These are phyloP conservation scores for Hypoxylon cercidicola DNA, from an alignment of 495 filamentous ascomycete species.

Conservation along the genomic window DNA sequence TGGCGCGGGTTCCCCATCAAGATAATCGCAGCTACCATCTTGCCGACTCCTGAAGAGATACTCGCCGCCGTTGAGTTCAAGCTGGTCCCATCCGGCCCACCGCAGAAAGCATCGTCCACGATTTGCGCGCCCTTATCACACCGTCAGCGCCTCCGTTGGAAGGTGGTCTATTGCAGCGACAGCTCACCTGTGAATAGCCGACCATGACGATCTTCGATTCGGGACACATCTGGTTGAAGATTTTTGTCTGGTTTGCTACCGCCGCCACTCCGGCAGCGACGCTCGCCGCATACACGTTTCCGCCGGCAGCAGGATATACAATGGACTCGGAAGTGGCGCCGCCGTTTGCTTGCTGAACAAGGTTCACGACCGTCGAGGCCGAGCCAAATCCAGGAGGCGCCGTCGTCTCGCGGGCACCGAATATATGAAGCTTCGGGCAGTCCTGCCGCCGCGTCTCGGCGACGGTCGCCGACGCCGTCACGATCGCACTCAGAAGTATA, in stretches of 20 bases:
- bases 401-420: constrained; percentile 71
- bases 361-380: constrained; percentile 60
- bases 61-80: constrained; percentile 58
- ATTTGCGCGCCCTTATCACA: constrained; percentile 65
- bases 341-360: constrained; percentile 57
- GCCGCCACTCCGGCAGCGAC: constrained; percentile 60
- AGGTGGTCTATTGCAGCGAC: no score
- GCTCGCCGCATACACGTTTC: constrained; percentile 59
- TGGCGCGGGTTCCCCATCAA: constrained; percentile 69
- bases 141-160: not conserved
- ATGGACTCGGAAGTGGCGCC: constrained; percentile 66
- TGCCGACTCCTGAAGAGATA: constrained; percentile 55
- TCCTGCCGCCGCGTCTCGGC: constrained; percentile 9
- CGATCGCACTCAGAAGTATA: constrained; percentile 10
- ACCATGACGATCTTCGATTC: constrained; percentile 64
- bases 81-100: constrained; percentile 64
- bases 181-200: constrained; percentile 66
- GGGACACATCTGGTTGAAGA: constrained; percentile 62
- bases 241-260: constrained; percentile 62
- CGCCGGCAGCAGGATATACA: constrained; percentile 68
- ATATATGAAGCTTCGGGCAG: constrained; percentile 65
- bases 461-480: not conserved
- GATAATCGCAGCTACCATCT: constrained; percentile 66
- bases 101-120: constrained; percentile 69
- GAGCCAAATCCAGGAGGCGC: constrained; percentile 65